phyloP scores from a whole-genome alignment of 2,329 filamentous ascomycete genomes.

The Alternaria brassicae region DNA sequence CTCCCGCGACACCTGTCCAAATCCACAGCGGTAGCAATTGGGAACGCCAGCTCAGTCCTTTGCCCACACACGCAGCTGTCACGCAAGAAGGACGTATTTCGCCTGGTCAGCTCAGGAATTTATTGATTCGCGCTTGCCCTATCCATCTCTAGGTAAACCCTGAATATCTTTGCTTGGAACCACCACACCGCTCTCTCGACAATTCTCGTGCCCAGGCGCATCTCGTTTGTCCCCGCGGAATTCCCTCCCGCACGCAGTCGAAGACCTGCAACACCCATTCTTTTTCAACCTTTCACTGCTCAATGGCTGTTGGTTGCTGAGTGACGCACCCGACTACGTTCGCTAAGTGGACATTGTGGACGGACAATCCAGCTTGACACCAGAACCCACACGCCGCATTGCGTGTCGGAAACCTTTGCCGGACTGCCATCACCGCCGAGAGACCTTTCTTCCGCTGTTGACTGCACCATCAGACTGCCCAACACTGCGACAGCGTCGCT shows the following conservation, averaged over 20 bases:
- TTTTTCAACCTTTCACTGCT: conserved; percentile 17
- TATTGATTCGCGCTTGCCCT: conserved; percentile 34
- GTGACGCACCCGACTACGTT: conserved; percentile 18
- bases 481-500: conserved; percentile 12
- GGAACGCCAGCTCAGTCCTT: background rate
- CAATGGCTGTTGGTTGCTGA: conserved; percentile 36
- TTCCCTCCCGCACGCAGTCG: conserved; percentile 6
- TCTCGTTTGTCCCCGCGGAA: conserved; percentile 24
- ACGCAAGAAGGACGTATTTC: background rate
- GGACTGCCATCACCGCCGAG: background rate
- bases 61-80: background rate
- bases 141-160: conserved; percentile 35
- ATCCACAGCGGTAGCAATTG: conserved; percentile 17
- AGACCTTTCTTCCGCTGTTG: background rate
- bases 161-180: conserved; percentile 29
- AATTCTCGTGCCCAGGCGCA: conserved; percentile 27
- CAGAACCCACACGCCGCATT: background rate
- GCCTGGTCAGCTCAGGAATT: conserved; percentile 11
- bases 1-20: conserved; percentile 35
- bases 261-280: conserved; percentile 18
- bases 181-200: conserved; percentile 41
- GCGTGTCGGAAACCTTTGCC: background rate
- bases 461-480: background rate
- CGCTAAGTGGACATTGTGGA: conserved; percentile 16
- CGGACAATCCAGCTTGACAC: background rate